These are phyloP conservation scores for Penicillium freii DNA, from an alignment of 2,329 filamentous ascomycete species.

Conservation along the genomic window DNA sequence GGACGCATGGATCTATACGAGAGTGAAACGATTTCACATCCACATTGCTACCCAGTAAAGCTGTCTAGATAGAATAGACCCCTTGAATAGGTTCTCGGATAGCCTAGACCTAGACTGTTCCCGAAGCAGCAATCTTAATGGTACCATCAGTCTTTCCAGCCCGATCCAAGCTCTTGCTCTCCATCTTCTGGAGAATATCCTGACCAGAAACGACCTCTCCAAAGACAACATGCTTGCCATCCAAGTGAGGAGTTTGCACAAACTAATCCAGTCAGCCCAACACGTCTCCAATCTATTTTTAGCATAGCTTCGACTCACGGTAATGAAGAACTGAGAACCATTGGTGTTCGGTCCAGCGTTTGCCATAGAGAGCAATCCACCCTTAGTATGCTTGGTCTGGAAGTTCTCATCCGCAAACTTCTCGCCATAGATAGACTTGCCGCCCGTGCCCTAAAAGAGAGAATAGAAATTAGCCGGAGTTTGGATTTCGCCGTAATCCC, in stretches of 20 bases:
- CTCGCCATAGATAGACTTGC: constrained; percentile 88
- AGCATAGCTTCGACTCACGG: constrained; percentile 41
- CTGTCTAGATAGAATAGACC: not conserved
- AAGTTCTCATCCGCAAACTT: constrained; percentile 93
- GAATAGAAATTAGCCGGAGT: not conserved
- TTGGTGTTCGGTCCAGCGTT: constrained; percentile 89
- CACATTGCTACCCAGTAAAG: not conserved
- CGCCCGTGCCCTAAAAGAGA: constrained; percentile 71
- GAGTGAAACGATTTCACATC: not conserved
- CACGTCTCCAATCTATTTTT: too few species aligned
- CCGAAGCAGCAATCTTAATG: constrained; percentile 11
- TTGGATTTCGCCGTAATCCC: not conserved
- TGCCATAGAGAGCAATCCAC: constrained; percentile 83
- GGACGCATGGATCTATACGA: not conserved
- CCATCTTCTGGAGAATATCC: constrained; percentile 55
- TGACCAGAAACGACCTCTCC: constrained; percentile 55
- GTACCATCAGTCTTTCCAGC: constrained; percentile 8
- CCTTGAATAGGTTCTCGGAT: not conserved
- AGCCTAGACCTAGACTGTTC: not conserved
- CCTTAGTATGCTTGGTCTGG: constrained; percentile 64
- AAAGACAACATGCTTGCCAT: constrained; percentile 65
- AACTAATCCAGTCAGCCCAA: constrained; percentile 1
- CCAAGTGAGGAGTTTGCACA: constrained; percentile 59
- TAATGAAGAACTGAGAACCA: constrained; percentile 68
- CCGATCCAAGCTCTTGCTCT: constrained; percentile 31